Evolutionary conservation across 345 rosid species (phyloP).

Genomic region (Eutrema yunnanense): DNA sequence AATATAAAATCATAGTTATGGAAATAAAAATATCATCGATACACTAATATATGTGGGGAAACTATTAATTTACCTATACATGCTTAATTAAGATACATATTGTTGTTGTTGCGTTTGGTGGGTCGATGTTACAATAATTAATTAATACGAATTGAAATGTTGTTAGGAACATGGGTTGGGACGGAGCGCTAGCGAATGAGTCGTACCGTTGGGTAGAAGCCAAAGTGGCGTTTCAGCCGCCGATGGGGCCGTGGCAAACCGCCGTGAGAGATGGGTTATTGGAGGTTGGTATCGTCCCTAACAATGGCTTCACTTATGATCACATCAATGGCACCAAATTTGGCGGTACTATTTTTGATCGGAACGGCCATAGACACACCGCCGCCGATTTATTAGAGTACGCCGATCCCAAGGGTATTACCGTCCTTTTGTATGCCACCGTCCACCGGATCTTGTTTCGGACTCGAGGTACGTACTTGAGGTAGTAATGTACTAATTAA

Average conservation of each 20-base stretch:
- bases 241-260: constrained; percentile 55
- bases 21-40: no score
- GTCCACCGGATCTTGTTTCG: constrained; percentile 44
- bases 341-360: constrained; percentile 69
- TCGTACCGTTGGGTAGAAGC: constrained; percentile 66
- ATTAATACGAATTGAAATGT: constrained; percentile 1
- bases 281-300: constrained; percentile 54
- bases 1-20: no score
- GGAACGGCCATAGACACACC: constrained; percentile 56
- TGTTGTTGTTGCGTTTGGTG: neutral
- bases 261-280: constrained; percentile 66
- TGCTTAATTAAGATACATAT: neutral
- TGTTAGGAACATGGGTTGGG: constrained; percentile 47
- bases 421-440: constrained; percentile 55
- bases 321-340: constrained; percentile 65
- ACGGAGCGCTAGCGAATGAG: constrained; percentile 37
- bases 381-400: constrained; percentile 65
- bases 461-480: constrained; percentile 31
- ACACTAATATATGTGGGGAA: no score
- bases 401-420: constrained; percentile 43
- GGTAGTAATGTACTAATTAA: neutral
- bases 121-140: neutral
- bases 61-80: no score
- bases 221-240: constrained; percentile 45
- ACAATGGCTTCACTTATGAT: constrained; percentile 68